Percentiles rank a stretch among this genome's conserved stretches.
Conservation (phyloP, 371 early-diverging fungal species). For the Rhizopus stolonifer region DNA sequence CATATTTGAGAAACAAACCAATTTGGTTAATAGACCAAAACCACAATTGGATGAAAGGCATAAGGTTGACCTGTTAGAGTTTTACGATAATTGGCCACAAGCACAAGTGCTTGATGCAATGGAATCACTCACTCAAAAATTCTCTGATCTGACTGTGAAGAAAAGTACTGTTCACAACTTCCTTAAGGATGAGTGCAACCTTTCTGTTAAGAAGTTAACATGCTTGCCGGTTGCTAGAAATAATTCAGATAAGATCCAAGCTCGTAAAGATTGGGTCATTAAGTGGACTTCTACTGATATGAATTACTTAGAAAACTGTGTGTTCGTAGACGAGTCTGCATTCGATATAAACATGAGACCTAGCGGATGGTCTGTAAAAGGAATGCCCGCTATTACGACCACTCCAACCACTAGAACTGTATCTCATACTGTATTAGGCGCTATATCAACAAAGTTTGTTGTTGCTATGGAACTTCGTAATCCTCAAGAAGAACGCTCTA, state of each 20-base stretch:
- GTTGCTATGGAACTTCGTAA: constrained; percentile 15
- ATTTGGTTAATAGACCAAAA: constrained; percentile 20
- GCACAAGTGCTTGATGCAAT: constrained; percentile 17
- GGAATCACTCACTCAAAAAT: constrained; percentile 13
- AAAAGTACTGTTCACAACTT: constrained; percentile 15
- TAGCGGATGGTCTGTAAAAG: constrained; percentile 11
- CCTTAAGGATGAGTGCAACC: constrained; percentile 13
- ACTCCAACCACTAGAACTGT: constrained; percentile 9
- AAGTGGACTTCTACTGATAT: constrained; percentile 11
- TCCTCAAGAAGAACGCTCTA: constrained; percentile 14
- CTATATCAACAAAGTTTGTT: constrained; percentile 13
- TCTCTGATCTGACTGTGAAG: constrained; percentile 12
- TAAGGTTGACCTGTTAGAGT: constrained; percentile 13
- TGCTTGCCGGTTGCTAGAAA: constrained; percentile 14
- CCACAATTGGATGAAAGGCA: constrained; percentile 16
- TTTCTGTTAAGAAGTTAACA: constrained; percentile 17
- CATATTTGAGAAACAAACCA: constrained; percentile 16
- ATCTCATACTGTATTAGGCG: constrained; percentile 10
- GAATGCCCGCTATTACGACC: constrained; percentile 5
- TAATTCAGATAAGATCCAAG: constrained; percentile 6
- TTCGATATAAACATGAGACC: constrained; percentile 11
- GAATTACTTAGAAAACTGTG: constrained; percentile 8
- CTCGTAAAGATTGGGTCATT: constrained; percentile 10
- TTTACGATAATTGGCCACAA: constrained; percentile 14
- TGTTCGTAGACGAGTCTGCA: constrained; percentile 6